These are phyloP conservation scores for Yamadazyma dushanensis DNA, from an alignment of 1,139 yeast genomes.

Conservation along the genomic window DNA sequence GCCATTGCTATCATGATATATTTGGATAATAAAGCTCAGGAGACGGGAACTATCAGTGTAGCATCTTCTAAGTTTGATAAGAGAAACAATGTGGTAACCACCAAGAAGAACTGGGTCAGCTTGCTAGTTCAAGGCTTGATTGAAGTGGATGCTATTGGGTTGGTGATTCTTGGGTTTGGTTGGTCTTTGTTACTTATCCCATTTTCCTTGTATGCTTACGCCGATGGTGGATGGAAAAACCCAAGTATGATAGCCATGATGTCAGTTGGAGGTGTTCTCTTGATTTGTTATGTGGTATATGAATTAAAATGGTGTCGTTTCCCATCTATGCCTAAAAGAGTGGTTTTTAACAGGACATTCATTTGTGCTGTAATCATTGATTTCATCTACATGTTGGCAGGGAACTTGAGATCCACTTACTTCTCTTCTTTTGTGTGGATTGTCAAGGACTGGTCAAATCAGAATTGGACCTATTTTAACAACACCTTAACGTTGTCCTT, in stretches of 20 bases:
- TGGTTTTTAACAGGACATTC: slow-evolving; percentile 30
- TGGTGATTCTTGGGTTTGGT: slow-evolving; percentile 34
- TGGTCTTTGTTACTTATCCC: slow-evolving; percentile 35
- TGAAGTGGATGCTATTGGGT: slow-evolving; percentile 35
- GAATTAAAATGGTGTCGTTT: slow-evolving; percentile 28
- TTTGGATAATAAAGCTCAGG: slow-evolving; percentile 23
- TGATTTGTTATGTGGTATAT: slow-evolving; percentile 23
- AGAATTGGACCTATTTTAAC: slow-evolving; percentile 32
- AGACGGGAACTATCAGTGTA: slow-evolving; percentile 7
- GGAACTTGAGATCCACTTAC: slow-evolving; percentile 19
- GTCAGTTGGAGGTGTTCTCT: slow-evolving; percentile 29
- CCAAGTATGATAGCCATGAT: slow-evolving; percentile 40
- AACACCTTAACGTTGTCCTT: slow-evolving; percentile 32
- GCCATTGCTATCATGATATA: slow-evolving; percentile 25
- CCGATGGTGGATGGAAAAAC: slow-evolving; percentile 28
- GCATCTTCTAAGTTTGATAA: not conserved
- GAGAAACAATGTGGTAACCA: not conserved
- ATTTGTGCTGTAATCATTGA: slow-evolving; percentile 23
- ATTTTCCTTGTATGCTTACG: slow-evolving; percentile 28
- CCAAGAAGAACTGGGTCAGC: slow-evolving; percentile 1
- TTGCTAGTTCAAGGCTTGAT: slow-evolving; percentile 3
- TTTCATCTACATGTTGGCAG: slow-evolving; percentile 17
- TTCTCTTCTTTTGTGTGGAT: slow-evolving; percentile 18
- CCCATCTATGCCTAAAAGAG: slow-evolving; percentile 34
- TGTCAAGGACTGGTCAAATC: slow-evolving; percentile 23